A percentile compares a stretch with the other conserved stretches of the same genome.
phyloP scores from a whole-genome alignment of 345 rosid genomes.

The Trapa incisa region DNA sequence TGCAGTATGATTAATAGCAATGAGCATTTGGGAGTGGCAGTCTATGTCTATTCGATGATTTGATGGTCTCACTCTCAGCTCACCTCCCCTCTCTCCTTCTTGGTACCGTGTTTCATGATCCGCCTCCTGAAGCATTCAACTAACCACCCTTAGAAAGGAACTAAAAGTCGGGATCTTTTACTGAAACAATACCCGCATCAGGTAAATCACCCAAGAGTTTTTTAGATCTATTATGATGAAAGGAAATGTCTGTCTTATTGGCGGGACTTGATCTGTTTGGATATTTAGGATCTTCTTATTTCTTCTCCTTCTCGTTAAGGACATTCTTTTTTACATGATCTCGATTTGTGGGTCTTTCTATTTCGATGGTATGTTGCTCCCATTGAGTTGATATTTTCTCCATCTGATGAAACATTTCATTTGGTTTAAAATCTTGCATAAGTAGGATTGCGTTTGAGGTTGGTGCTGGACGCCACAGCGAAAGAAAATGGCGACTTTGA shows the following conservation, averaged over 20 bases:
- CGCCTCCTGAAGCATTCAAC: not conserved
- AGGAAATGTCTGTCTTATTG: not conserved
- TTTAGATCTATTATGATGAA: not conserved
- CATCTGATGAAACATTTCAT: not conserved
- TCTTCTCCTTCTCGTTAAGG: not conserved
- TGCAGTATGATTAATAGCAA: too few species aligned
- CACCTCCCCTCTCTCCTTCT: not conserved
- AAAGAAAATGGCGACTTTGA: slow-evolving; percentile 25
- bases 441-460: slow-evolving; percentile 7
- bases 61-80: not conserved
- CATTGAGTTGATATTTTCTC: not conserved
- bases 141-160: not conserved
- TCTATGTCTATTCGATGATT: too few species aligned
- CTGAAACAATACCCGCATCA: not conserved
- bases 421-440: not conserved
- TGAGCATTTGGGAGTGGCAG: too few species aligned
- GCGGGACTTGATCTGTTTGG: not conserved
- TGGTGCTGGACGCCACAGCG: not conserved
- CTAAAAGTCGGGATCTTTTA: not conserved
- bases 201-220: not conserved
- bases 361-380: not conserved
- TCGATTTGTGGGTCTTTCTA: slow-evolving; percentile 3
- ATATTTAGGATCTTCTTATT: not conserved
- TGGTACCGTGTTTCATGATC: not conserved
- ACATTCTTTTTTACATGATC: not conserved